Evolutionary conservation across 2,329 filamentous ascomycete genomes (phyloP), one percentile per base, ranked within the genome.

Genomic region (Penicillium expansum): DNA sequence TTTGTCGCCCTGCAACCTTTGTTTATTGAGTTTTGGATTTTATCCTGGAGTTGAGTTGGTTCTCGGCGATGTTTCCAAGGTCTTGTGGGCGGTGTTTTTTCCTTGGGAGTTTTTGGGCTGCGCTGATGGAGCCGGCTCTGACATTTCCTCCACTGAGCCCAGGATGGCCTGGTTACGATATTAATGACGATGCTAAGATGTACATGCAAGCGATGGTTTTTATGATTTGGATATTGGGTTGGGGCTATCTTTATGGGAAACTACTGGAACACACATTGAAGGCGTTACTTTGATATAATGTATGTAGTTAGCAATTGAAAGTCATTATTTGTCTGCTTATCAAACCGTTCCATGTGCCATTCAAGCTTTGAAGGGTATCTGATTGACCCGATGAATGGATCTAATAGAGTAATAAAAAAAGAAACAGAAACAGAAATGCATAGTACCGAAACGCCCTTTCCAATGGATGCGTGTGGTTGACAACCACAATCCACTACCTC

Each of bases 161-260:
- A 51, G 62, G 58, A 72, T 67, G 69, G 69, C 64, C 62, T 68
- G 68, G 63, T 68, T 62, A 74, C 62, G 71, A 74, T 67, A 62
- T 72, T 72, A 67, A 73, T 69, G 69, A 74, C 63, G 66, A 72
- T 69, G 67, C 61, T 67, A 73, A 68, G 70, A 74, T 72, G 71
- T 74, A 73, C 69, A 74, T 70, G 72, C 64, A 70, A 69, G 67
- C 64, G 56, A 71, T 68, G 67, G 64, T 66, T 56, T 29, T 70
- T 62, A 72, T 65, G 67, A 71, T 65, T 68, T 54, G 66, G 53
- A 59, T 61, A 53, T 62, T 55, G 59, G 59, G 48, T 60, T 63
- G 44, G 55, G 59, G 42, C 57, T 58, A 44, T 56, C 58, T 63
- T 61, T 55, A 43, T 54, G 48, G 58, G 56, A 47, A 53, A 51